Evolutionary conservation across 2,329 filamentous ascomycete genomes (phyloP).

Genomic region (Apiospora arundinis): DNA sequence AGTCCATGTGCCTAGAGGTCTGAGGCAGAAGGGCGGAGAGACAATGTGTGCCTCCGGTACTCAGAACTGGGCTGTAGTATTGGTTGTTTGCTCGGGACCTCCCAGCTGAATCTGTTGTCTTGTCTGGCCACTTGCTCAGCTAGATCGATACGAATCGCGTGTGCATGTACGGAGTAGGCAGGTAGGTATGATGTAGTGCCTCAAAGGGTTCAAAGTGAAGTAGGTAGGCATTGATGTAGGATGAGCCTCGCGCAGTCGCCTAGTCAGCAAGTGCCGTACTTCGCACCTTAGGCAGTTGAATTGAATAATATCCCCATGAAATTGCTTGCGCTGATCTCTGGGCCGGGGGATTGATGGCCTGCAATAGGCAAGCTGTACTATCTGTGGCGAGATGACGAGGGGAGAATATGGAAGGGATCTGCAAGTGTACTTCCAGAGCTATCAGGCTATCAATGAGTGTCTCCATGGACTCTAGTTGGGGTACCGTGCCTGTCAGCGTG

Average conservation of each 20-base stretch:
- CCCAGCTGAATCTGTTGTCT: not conserved
- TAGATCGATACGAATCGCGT: not conserved
- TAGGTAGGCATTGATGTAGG: not conserved
- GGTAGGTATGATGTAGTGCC: not conserved
- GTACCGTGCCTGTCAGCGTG: not conserved
- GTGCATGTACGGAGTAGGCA: not conserved
- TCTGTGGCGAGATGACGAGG: slow-evolving; percentile 4
- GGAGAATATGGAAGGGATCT: slow-evolving; percentile 6
- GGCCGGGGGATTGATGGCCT: not conserved
- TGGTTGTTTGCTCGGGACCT: not conserved
- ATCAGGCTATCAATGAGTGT: not conserved
- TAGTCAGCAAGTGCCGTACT: not conserved
- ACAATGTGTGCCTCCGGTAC: not conserved
- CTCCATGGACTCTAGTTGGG: not conserved
- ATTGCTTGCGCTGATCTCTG: not conserved
- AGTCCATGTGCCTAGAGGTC: not conserved
- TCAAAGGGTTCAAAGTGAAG: not conserved
- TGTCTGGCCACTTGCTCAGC: not conserved
- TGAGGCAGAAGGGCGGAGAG: not conserved
- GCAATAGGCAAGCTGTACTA: slow-evolving; percentile 7
- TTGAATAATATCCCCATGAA: not conserved
- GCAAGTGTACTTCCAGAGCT: not conserved
- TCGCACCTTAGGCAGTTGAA: not conserved
- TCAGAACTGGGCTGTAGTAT: not conserved
- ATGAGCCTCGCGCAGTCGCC: not conserved